Base-by-base conservation (phyloP, 2,329 filamentous ascomycete genomes). In the Ophiognomonia clavigignenti-juglandacearum region DNA sequence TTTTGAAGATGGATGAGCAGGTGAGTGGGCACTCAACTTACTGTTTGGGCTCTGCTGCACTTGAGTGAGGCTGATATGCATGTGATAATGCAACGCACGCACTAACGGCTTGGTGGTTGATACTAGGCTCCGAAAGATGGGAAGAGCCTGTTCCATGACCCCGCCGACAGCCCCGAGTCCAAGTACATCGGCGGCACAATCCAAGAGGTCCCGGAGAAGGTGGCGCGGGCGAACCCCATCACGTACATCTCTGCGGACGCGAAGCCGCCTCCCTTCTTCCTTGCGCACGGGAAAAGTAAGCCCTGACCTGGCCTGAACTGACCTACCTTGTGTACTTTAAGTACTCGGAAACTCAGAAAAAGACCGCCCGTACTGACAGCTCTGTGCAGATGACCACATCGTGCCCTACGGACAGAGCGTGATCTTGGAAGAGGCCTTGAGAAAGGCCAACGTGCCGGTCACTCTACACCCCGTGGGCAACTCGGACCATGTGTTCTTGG, bases 1-100 rank as follows among this genome's bases (percentile, higher is more conserved):
- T 51, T 27, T 42, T 51, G 18, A 45, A 51, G 42, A 48, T 48
- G 49, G 49, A 51, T 13, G 38, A 32, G 10, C 32, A 51, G 9
- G 32, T 35, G 16, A 35, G 32, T 35, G 32, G 29, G n/a, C n/a
- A n/a, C n/a, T n/a, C n/a, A n/a, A n/a, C n/a, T n/a, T 13, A 11
- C 5, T 13, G 5, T 4, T 13, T 13, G 5, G 5, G 5, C n/a
- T 31, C 10, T 31, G 5, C 10, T 5, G 4, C 11, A 5, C 10
- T 10, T 31, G 29, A 31, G 29, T n/a, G 29, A 31, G n/a, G n/a
- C 5, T 4, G 19, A 14, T 35, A 16, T 18, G 10, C 29, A 10
- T 16, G n/a, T n/a, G n/a, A n/a, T n/a, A n/a, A n/a, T n/a, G n/a
- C n/a, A n/a, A n/a, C n/a, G n/a, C n/a, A n/a, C n/a, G n/a, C n/a